Base-by-base conservation (phyloP, 2,329 filamentous ascomycete genomes). In the Kalmusia sp. region DNA sequence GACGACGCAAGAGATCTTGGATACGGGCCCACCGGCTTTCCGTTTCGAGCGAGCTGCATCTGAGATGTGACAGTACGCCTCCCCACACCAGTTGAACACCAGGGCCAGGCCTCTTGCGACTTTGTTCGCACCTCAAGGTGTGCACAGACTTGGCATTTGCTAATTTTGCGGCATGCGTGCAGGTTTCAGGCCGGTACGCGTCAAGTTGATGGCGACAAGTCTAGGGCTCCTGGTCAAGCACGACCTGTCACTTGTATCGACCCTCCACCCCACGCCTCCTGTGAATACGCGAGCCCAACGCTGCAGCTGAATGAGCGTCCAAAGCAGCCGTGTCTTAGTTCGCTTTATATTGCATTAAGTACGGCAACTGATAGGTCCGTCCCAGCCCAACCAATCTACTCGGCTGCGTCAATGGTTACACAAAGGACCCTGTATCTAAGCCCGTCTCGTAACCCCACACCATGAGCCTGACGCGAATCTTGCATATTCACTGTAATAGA, bases 21-120 rank as follows among this genome's bases (percentile, higher is more conserved):
- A 21, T 22, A 8, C 6, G 17, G 30, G 6, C 14, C 22, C 38
- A n/a, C 12, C 9, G 37, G n/a, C 35, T 24, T 37, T 15, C 39
- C 49, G 19, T 14, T 41, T 44, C 14, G 28, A 31, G 49, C 49
- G 30, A 44, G 21, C 22, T 19, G 49, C 49, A 37, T 44, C 17
- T 28, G 21, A 40, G 11, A 49, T 34, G 47, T 25, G 27, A 34
- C 35, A 17, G 22, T 38, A 30, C 22, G 11, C 40, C 17, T 27
- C n/a, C 27, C 27, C 25, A 15, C n/a, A 28, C n/a, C n/a, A 28
- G 19, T 22, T 11, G 33, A 38, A 24, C 35, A 38, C 17, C 35
- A 38, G 19, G 35, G 24, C 35, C 35, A 3, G 19, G 19, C 19
- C 35, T 4, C 35, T 38, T 38, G 19, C 12, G 9, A 38, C 6